These are phyloP conservation scores for Mitragyna speciosa DNA, from an alignment of 257 asterid species.

Conservation along the genomic window DNA sequence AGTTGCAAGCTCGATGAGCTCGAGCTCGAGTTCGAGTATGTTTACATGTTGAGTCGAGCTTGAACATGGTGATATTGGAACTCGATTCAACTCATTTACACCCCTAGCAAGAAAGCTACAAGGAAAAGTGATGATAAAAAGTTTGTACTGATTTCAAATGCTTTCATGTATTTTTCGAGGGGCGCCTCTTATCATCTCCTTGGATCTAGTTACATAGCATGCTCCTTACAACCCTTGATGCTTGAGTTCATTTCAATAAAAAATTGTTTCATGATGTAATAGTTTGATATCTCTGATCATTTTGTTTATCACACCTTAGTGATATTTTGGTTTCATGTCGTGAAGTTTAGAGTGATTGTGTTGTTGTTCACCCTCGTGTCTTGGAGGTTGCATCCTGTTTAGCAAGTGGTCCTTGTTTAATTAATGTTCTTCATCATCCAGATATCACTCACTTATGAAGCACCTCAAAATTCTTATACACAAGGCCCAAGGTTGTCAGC, in stretches of 20 bases:
- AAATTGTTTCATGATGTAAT: neutral
- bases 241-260: neutral
- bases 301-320: neutral
- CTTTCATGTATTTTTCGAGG: neutral
- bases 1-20: too few relatives aligned
- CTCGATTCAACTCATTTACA: too few relatives aligned
- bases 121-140: neutral
- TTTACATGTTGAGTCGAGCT: too few relatives aligned
- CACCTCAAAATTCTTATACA: constrained; percentile 65
- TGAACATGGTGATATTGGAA: too few relatives aligned
- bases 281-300: neutral
- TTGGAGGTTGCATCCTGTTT: neutral
- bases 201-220: neutral
- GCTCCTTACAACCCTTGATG: neutral
- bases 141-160: neutral
- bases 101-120: too few relatives aligned
- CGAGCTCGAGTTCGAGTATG: too few relatives aligned
- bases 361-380: neutral
- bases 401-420: constrained; percentile 5
- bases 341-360: neutral
- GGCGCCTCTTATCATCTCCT: neutral
- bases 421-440: constrained; percentile 32
- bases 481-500: constrained; percentile 46
- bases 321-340: neutral
- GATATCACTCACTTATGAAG: constrained; percentile 65